These are phyloP conservation scores for sunflower (Helianthus annuus) DNA, from an alignment of 129 eudicot genomes.

Conservation along the genomic window DNA sequence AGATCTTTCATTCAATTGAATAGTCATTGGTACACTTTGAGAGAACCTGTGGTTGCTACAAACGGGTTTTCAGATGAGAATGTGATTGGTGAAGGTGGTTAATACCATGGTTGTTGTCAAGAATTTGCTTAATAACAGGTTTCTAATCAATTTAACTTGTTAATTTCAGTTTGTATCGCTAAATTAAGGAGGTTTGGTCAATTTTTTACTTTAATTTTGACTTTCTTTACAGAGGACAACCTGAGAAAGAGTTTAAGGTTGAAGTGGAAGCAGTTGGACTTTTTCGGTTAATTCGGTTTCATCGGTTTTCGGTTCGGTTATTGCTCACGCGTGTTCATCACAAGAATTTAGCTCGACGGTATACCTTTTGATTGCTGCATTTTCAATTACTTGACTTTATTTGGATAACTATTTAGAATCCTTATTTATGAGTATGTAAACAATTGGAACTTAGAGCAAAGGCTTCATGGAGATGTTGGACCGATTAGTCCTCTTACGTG, in stretches of 20 bases:
- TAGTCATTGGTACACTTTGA: constrained; percentile 86
- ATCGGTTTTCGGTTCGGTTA: no score
- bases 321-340: no score
- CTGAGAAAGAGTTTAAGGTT: constrained; percentile 89
- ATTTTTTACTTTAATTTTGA: constrained; percentile 2
- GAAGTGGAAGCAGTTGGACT: constrained; percentile 99
- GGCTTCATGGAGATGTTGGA: no score
- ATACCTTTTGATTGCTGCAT: no score
- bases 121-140: constrained; percentile 92
- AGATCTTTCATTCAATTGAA: no score
- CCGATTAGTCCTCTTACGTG: no score
- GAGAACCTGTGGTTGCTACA: constrained; percentile 74
- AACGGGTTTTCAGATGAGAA: constrained; percentile 73
- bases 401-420: no score
- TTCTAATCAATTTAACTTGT: background rate
- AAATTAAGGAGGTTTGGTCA: background rate
- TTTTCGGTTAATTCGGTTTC: no score
- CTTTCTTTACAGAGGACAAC: constrained; percentile 72
- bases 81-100: constrained; percentile 91
- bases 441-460: no score
- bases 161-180: background rate
- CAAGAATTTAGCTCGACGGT: no score
- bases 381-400: no score
- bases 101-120: constrained; percentile 67
- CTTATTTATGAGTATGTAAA: no score